Evolutionary conservation across 768 basidiomycete genomes (phyloP).

Genomic region (Pulveroboletus sp.): DNA sequence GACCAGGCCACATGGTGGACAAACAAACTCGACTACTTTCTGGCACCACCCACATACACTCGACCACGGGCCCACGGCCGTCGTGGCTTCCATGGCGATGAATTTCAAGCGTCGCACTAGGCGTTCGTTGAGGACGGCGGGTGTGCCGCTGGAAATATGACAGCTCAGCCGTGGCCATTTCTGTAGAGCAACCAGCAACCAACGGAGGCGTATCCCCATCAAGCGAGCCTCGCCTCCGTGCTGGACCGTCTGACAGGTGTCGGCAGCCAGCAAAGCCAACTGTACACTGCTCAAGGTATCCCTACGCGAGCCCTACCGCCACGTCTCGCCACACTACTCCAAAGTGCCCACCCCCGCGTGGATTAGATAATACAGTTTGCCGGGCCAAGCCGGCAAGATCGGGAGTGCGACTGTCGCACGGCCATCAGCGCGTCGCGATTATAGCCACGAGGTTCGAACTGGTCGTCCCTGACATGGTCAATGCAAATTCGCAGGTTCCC

Average conservation of each 20-base stretch:
- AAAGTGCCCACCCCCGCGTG: not conserved
- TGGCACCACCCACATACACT: not conserved
- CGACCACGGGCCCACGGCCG: conserved; percentile 16
- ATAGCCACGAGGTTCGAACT: conserved; percentile 18
- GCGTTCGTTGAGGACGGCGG: conserved; percentile 1
- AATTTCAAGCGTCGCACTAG: conserved; percentile 14
- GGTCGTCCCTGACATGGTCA: conserved; percentile 10
- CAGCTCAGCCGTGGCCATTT: not conserved
- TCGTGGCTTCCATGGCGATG: conserved; percentile 20
- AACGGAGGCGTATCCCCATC: not conserved
- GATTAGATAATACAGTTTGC: conserved; percentile 1
- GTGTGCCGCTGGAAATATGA: conserved; percentile 5
- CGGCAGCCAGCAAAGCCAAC: not conserved
- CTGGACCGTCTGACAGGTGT: not conserved
- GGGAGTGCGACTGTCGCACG: conserved; percentile 20
- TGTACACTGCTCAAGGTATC: no score
- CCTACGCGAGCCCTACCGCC: no score
- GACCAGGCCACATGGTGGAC: not conserved
- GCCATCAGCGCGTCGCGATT: conserved; percentile 10
- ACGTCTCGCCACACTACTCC: no score
- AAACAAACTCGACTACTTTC: conserved; percentile 5
- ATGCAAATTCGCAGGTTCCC: conserved; percentile 1
- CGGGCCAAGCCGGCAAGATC: conserved; percentile 11
- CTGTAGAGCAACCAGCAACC: conserved; percentile 4
- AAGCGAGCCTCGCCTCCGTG: not conserved